Evolutionary conservation across 345 rosid species (phyloP).

Genomic region (Clausena lansium): DNA sequence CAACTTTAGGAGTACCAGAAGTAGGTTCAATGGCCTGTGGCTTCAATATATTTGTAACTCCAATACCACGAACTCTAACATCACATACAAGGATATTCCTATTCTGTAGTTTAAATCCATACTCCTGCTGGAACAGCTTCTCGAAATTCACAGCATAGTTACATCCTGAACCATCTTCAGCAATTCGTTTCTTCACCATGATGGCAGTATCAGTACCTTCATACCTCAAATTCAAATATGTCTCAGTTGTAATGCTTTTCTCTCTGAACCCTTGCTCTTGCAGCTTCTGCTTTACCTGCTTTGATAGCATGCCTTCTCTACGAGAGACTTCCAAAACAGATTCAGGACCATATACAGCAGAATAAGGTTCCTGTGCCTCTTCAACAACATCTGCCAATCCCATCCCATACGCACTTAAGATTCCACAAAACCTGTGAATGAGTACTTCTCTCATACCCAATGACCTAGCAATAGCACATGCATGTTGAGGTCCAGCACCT

Average conservation of each 20-base stretch:
- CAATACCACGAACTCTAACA: conserved; percentile 88
- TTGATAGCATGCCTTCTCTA: conserved; percentile 53
- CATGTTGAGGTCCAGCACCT: conserved; percentile 99
- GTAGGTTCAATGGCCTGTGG: conserved; percentile 53
- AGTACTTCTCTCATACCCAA: conserved; percentile 93
- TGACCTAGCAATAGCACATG: conserved; percentile 92
- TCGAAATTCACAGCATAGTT: conserved; percentile 76
- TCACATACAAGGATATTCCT: conserved; percentile 78
- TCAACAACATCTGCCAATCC: conserved; percentile 97
- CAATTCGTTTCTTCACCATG: conserved; percentile 68
- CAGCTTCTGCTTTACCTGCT: conserved; percentile 64
- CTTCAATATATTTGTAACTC: conserved; percentile 84
- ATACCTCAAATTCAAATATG: conserved; percentile 79
- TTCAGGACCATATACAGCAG: conserved; percentile 72
- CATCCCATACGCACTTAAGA: conserved; percentile 96
- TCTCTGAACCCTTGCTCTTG: conserved; percentile 75
- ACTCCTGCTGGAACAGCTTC: conserved; percentile 82
- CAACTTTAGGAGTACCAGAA: conserved; percentile 50
- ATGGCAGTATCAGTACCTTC: conserved; percentile 98
- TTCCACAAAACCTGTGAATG: conserved; percentile 85
- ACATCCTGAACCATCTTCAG: conserved; percentile 42
- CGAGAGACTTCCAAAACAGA: conserved; percentile 63
- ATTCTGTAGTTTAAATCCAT: conserved; percentile 86
- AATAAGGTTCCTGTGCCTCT: conserved; percentile 94
- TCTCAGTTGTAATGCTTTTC: conserved; percentile 64